Conservation (phyloP, 495 filamentous ascomycete species). For the Aspergillus affinis region DNA sequence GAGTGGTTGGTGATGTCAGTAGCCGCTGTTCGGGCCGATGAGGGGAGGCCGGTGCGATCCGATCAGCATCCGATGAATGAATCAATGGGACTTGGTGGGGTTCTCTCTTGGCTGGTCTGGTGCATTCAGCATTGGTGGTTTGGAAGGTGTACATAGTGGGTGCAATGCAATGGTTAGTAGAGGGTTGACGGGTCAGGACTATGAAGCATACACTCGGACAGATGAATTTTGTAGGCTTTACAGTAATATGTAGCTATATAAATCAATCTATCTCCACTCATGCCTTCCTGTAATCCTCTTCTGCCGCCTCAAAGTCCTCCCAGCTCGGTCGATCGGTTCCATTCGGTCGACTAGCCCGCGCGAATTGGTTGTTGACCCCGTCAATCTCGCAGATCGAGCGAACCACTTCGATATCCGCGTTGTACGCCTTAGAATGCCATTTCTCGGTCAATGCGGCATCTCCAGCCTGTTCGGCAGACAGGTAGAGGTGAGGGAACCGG, state of each 20-base stretch:
- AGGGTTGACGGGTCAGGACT: not conserved
- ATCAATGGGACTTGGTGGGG: not conserved
- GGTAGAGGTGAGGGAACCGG: conserved; percentile 42
- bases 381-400: conserved; percentile 36
- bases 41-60: not conserved
- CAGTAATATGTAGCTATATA: not conserved
- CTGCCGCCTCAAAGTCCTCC: conserved; percentile 33
- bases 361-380: conserved; percentile 42
- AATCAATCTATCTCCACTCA: not conserved
- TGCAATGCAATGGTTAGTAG: not conserved
- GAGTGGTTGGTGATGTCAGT: not conserved
- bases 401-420: conserved; percentile 42
- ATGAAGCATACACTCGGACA: not conserved
- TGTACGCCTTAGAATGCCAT: conserved; percentile 42
- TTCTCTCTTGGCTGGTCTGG: not conserved
- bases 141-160: too few species aligned
- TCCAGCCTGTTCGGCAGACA: conserved; percentile 14
- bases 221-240: not conserved
- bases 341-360: conserved; percentile 43
- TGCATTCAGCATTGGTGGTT: too few species aligned
- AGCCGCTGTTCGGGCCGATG: not conserved
- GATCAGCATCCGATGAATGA: not conserved
- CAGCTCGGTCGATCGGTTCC: conserved; percentile 36
- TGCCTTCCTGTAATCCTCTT: conserved; percentile 25
- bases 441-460: conserved; percentile 35